Base-by-base conservation (phyloP, 176 grass and related monocot species). In the Bromus sterilis region DNA sequence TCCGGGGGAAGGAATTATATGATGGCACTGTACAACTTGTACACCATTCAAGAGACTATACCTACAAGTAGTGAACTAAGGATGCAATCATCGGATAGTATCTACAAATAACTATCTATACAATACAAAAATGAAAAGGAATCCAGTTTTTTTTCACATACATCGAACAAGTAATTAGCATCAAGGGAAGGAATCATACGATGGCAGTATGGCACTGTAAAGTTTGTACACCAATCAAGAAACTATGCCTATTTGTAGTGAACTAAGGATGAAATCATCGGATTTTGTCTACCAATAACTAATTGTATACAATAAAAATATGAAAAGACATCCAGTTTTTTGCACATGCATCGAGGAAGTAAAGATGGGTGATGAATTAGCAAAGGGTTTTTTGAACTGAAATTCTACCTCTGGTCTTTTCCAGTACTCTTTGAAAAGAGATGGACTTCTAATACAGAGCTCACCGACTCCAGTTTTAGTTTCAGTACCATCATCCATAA, bases 351-450 rank as follows among this genome's bases (percentile, higher is more conserved):
- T 40, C 64, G 37, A 60, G 41, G 42, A 73, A 73, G 35, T 62
- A 10, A 11, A 62, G 35, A 60, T 71, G 28, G 28, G 1, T 60
- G 66, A 42, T 59, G 34, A 81, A 71, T 30, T 71, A 42, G 26
- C 37, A 14, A 59, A 59, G 18, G 1, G 11, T 46, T 72, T 26
- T 73, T 81, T 71, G 6, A 68, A 20, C 9, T 56, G 78, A 80
- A 78, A 61, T 33, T 53, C 49, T 89, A 98, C 95, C 87, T 85
- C 78, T 71, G 92, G 90, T 76, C 57, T 86, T 87, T 87, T 98
- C 92, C 95, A 98, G 60, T 98, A 98, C 71, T 95, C 92, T 74
- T 93, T 95, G 77, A 95, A 98, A 83, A 98, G 75, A 65, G 95
- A 95, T 57, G 95, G 95, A 53, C 95, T 91, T 94, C 76, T 94